These are phyloP conservation scores for Lipomyces anomalus DNA, from an alignment of 805 yeast species.

Conservation along the genomic window DNA sequence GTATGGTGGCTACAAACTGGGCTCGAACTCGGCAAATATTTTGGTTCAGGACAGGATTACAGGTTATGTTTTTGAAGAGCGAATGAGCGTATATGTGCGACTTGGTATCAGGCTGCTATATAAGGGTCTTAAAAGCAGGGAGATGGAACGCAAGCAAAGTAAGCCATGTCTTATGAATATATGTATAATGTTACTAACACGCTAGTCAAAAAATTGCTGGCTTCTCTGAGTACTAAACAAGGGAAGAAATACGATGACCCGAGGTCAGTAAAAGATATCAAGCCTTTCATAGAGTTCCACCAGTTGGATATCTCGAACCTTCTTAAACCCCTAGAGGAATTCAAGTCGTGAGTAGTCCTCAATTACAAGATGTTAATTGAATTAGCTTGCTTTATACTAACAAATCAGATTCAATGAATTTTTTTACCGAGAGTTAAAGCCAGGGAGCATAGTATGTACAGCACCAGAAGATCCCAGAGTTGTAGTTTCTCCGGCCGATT, in stretches of 20 bases:
- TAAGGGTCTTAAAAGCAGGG: conserved; percentile 56
- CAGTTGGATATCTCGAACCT: conserved; percentile 72
- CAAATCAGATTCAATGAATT: conserved; percentile 64
- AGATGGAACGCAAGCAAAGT: conserved; percentile 48
- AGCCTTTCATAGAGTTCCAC: conserved; percentile 75
- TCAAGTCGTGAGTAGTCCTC: conserved; percentile 38
- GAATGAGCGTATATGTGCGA: conserved; percentile 82
- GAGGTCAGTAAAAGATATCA: conserved; percentile 58
- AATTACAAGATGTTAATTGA: not conserved
- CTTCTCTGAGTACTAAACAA: conserved; percentile 66
- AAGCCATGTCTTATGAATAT: not conserved
- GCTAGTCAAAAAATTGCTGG: conserved; percentile 51
- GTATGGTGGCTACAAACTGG: conserved; percentile 80
- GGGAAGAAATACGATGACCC: conserved; percentile 79
- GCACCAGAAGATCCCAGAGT: conserved; percentile 45
- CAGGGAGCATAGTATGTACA: conserved; percentile 67
- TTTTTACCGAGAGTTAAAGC: conserved; percentile 71
- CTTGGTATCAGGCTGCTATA: conserved; percentile 81
- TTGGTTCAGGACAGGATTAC: conserved; percentile 87
- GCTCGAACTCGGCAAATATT: conserved; percentile 88
- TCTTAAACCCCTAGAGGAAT: conserved; percentile 45
- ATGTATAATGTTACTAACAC: not conserved
- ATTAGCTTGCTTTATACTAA: not conserved
- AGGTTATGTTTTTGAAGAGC: conserved; percentile 87
- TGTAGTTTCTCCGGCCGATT: conserved; percentile 78